These are phyloP conservation scores for Amanita polypyramis DNA, from an alignment of 768 basidiomycete species.

Conservation along the genomic window DNA sequence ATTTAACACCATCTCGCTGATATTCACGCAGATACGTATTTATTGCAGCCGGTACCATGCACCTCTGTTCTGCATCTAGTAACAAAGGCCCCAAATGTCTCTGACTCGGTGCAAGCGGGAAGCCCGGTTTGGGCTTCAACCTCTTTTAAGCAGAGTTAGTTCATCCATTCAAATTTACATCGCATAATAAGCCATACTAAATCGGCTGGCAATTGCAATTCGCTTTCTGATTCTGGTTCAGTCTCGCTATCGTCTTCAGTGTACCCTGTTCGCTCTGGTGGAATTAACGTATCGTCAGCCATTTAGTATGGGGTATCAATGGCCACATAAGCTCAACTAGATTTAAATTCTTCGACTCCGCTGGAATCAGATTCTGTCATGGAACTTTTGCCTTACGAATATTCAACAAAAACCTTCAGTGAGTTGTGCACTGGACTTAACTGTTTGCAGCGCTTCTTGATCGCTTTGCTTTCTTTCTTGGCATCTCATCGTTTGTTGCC, in stretches of 20 bases:
- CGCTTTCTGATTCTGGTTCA: constrained; percentile 20
- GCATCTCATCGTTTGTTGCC: constrained; percentile 3
- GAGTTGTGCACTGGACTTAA: not conserved
- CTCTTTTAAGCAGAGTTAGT: constrained; percentile 17
- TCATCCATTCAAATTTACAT: not conserved
- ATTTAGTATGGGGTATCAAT: not conserved
- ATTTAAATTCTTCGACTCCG: constrained; percentile 7
- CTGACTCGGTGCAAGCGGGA: constrained; percentile 37
- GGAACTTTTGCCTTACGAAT: constrained; percentile 15
- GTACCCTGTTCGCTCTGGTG: not conserved
- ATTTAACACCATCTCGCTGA: constrained; percentile 77
- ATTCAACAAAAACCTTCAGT: constrained; percentile 9
- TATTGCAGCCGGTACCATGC: constrained; percentile 56
- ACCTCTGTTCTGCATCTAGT: constrained; percentile 34
- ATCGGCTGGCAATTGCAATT: constrained; percentile 14
- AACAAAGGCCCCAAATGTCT: constrained; percentile 32
- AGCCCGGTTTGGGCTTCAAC: constrained; percentile 41
- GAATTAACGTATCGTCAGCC: not conserved
- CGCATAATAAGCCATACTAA: constrained; percentile 13
- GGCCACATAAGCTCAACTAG: not conserved
- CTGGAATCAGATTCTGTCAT: constrained; percentile 35
- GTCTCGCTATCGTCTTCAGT: constrained; percentile 8
- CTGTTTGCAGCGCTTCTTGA: not conserved
- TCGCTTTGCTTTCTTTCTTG: constrained; percentile 7
- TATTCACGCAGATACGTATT: constrained; percentile 87